A percentile compares a stretch with the other conserved stretches of the same genome.
These are phyloP conservation scores for Linum tenue DNA, from an alignment of 345 rosid species.

Conservation along the genomic window DNA sequence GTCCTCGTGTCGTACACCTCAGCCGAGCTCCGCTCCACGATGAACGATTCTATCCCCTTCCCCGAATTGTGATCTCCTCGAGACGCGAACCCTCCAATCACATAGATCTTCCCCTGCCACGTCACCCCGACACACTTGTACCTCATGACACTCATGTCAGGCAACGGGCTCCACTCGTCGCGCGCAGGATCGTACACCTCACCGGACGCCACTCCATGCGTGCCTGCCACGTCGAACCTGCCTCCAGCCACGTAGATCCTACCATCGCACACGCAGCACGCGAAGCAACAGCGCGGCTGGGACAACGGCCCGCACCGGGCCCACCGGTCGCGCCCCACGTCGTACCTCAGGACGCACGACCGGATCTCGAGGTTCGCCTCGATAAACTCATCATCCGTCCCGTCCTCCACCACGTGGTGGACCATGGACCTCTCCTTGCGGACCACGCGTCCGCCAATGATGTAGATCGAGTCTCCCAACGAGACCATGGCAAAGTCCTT, in stretches of 20 bases:
- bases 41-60: slow-evolving; percentile 16
- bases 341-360: slow-evolving; percentile 20
- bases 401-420: not conserved
- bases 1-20: slow-evolving; percentile 33
- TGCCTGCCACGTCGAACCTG: slow-evolving; percentile 23
- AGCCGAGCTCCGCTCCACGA: slow-evolving; percentile 41
- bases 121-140: slow-evolving; percentile 46
- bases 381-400: slow-evolving; percentile 5
- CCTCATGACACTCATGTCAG: slow-evolving; percentile 32
- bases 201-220: slow-evolving; percentile 25
- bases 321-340: slow-evolving; percentile 23
- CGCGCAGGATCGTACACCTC: slow-evolving; percentile 30
- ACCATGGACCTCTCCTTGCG: slow-evolving; percentile 8
- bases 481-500: slow-evolving; percentile 43
- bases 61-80: slow-evolving; percentile 16
- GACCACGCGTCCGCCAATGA: slow-evolving; percentile 38
- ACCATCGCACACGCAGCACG: slow-evolving; percentile 23
- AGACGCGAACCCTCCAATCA: slow-evolving; percentile 39
- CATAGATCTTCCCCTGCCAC: slow-evolving; percentile 39
- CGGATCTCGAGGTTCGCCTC: slow-evolving; percentile 16
- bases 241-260: slow-evolving; percentile 49
- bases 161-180: slow-evolving; percentile 30
- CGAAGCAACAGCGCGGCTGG: slow-evolving; percentile 36
- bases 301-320: slow-evolving; percentile 20
- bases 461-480: slow-evolving; percentile 25